Evolutionary conservation across 2,329 filamentous ascomycete genomes (phyloP).

Genomic region (Spiromastix sp.): DNA sequence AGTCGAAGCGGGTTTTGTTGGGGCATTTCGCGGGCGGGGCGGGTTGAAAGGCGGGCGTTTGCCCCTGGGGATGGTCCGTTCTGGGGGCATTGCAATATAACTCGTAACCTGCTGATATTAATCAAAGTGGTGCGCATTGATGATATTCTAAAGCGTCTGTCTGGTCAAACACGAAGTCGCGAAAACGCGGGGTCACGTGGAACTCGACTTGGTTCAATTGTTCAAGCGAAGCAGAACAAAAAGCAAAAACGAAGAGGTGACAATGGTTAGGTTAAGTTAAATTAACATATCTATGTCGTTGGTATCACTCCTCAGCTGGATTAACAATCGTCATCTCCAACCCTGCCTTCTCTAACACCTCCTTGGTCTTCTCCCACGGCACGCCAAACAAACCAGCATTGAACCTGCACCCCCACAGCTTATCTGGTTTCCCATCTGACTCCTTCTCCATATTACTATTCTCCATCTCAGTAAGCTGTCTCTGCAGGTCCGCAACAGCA

Average conservation of each 20-base stretch:
- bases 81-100: conserved; percentile 14
- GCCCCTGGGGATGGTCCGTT: conserved; percentile 24
- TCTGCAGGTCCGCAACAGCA: conserved; percentile 40
- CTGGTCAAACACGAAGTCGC: too few species aligned
- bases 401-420: conserved; percentile 42
- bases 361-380: conserved; percentile 41
- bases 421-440: conserved; percentile 8
- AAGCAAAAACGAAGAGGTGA: too few species aligned
- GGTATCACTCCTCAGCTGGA: too few species aligned
- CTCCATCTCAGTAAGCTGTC: conserved; percentile 28
- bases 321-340: conserved; percentile 26
- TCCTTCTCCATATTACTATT: too few species aligned
- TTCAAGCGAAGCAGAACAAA: too few species aligned
- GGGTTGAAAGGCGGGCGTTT: conserved; percentile 35
- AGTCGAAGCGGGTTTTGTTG: conserved; percentile 11
- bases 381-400: conserved; percentile 50
- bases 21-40: conserved; percentile 24
- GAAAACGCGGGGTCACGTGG: too few species aligned
- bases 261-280: too few species aligned
- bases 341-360: conserved; percentile 30
- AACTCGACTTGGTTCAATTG: too few species aligned
- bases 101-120: too few species aligned
- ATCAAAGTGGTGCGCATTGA: too few species aligned
- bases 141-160: too few species aligned
- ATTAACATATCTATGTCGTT: too few species aligned